phyloP scores from a whole-genome alignment of 768 basidiomycete genomes.

The Collybia nuda region DNA sequence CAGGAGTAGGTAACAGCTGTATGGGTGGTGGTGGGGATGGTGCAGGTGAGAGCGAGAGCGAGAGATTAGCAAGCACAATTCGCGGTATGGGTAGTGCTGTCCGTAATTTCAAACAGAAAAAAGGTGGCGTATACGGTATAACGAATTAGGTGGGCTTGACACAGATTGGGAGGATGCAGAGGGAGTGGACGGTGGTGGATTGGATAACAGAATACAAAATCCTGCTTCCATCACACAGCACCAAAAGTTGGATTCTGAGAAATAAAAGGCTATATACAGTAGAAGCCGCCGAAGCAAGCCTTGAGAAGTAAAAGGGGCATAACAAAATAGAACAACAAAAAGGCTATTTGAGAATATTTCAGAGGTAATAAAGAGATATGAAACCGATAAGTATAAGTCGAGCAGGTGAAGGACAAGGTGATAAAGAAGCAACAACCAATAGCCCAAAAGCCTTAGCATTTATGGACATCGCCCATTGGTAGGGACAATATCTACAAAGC shows the following conservation, averaged over 20 bases:
- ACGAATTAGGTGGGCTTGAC: background rate
- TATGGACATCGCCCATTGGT: slow-evolving; percentile 20
- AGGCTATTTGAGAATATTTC: slow-evolving; percentile 13
- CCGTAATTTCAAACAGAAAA: slow-evolving; percentile 1
- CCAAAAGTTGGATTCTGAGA: slow-evolving; percentile 1
- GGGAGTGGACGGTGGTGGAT: slow-evolving; percentile 20
- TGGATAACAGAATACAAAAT: background rate
- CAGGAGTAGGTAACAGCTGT: too few relatives aligned
- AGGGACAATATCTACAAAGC: background rate
- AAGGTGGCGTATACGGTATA: slow-evolving; percentile 6
- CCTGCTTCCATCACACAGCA: slow-evolving; percentile 1
- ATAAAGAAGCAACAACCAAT: slow-evolving; percentile 64
- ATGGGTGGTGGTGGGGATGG: too few relatives aligned
- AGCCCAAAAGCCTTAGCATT: slow-evolving; percentile 48
- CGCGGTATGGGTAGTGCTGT: slow-evolving; percentile 3
- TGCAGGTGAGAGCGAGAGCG: background rate
- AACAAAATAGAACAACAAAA: slow-evolving; percentile 18
- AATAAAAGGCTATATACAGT: slow-evolving; percentile 2
- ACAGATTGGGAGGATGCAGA: background rate
- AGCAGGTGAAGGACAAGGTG: slow-evolving; percentile 29
- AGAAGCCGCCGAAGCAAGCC: too few relatives aligned
- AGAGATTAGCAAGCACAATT: slow-evolving; percentile 8
- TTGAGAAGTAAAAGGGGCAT: slow-evolving; percentile 17
- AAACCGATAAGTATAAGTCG: slow-evolving; percentile 32
- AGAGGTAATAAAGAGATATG: slow-evolving; percentile 33